phyloP scores from a whole-genome alignment of 345 rosid genomes.

The Salix brachista region DNA sequence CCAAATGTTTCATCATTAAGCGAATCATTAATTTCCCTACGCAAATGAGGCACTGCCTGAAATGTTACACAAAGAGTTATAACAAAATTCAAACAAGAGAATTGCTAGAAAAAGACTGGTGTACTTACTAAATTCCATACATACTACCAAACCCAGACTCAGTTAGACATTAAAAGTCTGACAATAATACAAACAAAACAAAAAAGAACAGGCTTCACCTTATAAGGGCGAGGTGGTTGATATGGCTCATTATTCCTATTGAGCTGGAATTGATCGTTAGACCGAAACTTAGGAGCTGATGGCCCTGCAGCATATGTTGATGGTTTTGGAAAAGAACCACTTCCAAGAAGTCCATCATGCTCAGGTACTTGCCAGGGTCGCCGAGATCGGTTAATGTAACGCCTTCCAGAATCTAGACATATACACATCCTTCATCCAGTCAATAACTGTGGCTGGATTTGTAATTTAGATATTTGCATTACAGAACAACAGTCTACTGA shows the following conservation, averaged over 20 bases:
- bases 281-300: slow-evolving; percentile 52
- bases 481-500: neutral
- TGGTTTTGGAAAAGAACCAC: slow-evolving; percentile 87
- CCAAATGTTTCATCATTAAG: slow-evolving; percentile 93
- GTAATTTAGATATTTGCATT: neutral
- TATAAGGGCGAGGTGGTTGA: slow-evolving; percentile 94
- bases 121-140: neutral
- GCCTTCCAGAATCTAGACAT: slow-evolving; percentile 60
- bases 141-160: slow-evolving; percentile 1
- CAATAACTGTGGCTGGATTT: neutral
- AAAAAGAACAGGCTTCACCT: slow-evolving; percentile 44
- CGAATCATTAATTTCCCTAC: slow-evolving; percentile 70
- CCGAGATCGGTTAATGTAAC: slow-evolving; percentile 62
- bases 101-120: neutral
- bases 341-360: slow-evolving; percentile 97
- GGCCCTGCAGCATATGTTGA: slow-evolving; percentile 61
- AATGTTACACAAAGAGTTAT: slow-evolving; percentile 13
- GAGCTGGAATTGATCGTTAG: slow-evolving; percentile 62
- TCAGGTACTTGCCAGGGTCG: slow-evolving; percentile 78
- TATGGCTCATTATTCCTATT: slow-evolving; percentile 74
- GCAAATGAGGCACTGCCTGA: slow-evolving; percentile 68
- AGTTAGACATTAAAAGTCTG: neutral
- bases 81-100: neutral
- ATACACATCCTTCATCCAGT: neutral
- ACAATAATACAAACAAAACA: neutral